Evolutionary conservation across 306 rosid species (phyloP).

Genomic region (Quercus mongolica): DNA sequence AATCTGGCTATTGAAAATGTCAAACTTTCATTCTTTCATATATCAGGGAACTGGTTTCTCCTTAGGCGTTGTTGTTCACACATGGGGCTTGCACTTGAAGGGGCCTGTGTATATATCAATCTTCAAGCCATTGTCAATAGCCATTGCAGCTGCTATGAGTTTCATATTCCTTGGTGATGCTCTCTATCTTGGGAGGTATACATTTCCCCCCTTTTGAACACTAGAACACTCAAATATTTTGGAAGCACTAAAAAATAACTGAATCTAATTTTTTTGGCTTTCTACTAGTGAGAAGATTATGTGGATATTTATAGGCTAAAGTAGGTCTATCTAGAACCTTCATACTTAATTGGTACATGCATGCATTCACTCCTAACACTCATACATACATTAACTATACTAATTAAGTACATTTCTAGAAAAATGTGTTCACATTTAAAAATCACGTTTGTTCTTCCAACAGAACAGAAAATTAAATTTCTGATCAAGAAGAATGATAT

Average conservation of each 20-base stretch:
- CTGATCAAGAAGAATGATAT: neutral
- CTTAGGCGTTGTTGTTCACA: slow-evolving; percentile 63
- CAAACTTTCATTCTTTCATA: neutral
- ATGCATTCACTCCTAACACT: no score
- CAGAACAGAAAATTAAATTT: no score
- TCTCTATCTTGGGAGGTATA: slow-evolving; percentile 81
- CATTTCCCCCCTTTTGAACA: no score
- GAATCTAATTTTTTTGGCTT: no score
- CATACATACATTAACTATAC: no score
- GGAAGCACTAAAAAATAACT: no score
- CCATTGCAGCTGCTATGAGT: slow-evolving; percentile 72
- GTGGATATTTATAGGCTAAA: no score
- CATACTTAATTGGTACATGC: neutral
- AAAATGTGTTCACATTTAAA: no score
- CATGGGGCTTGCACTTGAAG: slow-evolving; percentile 73
- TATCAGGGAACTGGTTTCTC: slow-evolving; percentile 71
- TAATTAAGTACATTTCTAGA: no score
- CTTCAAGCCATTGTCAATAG: slow-evolving; percentile 82
- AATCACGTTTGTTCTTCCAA: no score
- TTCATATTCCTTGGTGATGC: slow-evolving; percentile 70
- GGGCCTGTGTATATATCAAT: slow-evolving; percentile 82
- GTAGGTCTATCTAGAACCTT: no score
- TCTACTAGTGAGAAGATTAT: no score
- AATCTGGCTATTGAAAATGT: neutral
- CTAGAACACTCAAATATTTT: neutral